A percentile compares a stretch with the other conserved stretches of the same genome.
Conservation (phyloP, 768 basidiomycete genomes). For the Naganishia randhawae region DNA sequence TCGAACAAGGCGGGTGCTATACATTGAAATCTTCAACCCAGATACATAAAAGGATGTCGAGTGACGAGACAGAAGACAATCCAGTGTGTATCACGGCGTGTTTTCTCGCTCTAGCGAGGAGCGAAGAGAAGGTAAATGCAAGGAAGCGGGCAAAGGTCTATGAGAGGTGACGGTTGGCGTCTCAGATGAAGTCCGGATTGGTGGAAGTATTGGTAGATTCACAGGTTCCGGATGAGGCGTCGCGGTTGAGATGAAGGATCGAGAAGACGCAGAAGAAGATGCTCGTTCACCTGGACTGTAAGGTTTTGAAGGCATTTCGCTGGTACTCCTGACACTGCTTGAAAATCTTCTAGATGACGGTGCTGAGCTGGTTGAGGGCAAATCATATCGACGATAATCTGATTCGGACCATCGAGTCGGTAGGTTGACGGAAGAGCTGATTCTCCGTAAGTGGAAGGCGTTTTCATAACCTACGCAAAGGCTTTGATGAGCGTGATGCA, state of each 20-base stretch:
- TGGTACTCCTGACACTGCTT: not conserved
- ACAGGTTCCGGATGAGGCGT: not conserved
- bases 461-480: conserved; percentile 8
- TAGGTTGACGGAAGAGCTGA: conserved; percentile 2
- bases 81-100: not conserved
- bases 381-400: conserved; percentile 14
- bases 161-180: not conserved
- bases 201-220: conserved; percentile 9
- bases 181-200: not conserved
- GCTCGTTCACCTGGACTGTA: not conserved
- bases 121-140: not conserved
- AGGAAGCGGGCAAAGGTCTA: not conserved
- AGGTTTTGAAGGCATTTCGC: not conserved
- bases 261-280: not conserved
- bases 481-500: no score
- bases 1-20: not conserved
- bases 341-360: not conserved
- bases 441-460: conserved; percentile 6
- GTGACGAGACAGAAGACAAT: no score
- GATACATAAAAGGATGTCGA: not conserved
- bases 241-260: not conserved
- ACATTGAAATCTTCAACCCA: not conserved
- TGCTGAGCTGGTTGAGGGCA: not conserved
- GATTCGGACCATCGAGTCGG: conserved; percentile 9
- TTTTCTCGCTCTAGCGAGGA: not conserved